Conservation (phyloP, 2,329 filamentous ascomycete genomes). For the Hymenoscyphus scutula region DNA sequence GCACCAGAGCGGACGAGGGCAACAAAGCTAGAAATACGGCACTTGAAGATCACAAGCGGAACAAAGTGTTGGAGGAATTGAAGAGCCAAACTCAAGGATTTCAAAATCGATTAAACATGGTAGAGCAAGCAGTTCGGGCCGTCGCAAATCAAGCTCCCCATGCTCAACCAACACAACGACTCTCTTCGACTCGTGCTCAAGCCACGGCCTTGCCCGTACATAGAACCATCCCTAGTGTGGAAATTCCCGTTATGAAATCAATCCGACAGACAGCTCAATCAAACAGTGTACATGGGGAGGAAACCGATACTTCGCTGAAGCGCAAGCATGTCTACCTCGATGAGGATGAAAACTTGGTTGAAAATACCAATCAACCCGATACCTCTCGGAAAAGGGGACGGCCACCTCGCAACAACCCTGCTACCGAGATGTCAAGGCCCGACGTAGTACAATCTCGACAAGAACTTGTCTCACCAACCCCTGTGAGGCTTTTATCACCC, state of each 20-base stretch:
- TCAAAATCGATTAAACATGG: background rate
- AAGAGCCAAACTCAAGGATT: background rate
- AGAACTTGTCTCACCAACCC: background rate
- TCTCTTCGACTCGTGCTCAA: background rate
- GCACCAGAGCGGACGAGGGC: background rate
- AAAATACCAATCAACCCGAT: background rate
- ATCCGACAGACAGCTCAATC: no score
- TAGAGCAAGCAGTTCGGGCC: background rate
- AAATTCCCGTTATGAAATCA: conserved; percentile 1
- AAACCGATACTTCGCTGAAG: conserved; percentile 3
- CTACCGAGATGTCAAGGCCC: background rate
- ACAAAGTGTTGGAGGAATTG: background rate
- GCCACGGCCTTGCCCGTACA: background rate
- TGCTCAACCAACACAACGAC: background rate
- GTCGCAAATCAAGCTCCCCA: background rate
- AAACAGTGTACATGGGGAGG: background rate
- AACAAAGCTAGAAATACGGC: background rate
- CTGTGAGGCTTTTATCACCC: background rate
- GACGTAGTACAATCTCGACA: background rate
- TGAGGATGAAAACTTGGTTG: background rate
- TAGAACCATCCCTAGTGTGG: conserved; percentile 6
- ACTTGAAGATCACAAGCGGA: background rate
- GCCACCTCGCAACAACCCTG: background rate
- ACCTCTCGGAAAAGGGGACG: background rate
- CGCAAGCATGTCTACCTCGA: conserved; percentile 10